These are phyloP conservation scores for Hydrangea macrophylla DNA, from an alignment of 148 eudicot genomes.

Conservation along the genomic window DNA sequence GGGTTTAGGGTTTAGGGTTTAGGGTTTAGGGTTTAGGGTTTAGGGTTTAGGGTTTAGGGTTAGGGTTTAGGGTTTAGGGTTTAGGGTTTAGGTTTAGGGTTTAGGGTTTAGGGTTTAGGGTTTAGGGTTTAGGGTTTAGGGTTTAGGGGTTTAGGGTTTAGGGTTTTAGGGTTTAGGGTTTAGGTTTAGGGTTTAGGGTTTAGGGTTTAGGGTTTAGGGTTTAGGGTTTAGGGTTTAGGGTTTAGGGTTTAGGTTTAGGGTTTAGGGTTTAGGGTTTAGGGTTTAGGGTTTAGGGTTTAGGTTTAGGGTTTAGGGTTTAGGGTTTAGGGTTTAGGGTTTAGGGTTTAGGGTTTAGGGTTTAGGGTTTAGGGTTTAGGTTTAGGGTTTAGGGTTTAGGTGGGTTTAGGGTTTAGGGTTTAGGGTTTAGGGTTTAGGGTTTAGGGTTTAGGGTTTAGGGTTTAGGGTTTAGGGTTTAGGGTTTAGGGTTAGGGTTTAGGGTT, in stretches of 20 bases:
- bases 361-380: background rate
- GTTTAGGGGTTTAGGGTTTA: background rate
- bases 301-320: background rate
- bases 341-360: background rate
- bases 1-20: constrained; percentile 4
- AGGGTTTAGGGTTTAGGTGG: background rate
- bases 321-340: background rate
- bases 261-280: background rate
- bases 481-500: background rate
- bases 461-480: background rate
- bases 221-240: background rate
- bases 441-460: background rate
- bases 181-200: background rate
- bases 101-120: background rate
- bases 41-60: background rate
- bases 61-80: background rate
- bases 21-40: constrained; percentile 4
- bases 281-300: background rate
- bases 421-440: constrained; percentile 3
- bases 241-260: background rate
- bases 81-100: background rate
- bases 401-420: constrained; percentile 5
- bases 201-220: background rate
- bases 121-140: background rate
- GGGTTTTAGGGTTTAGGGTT: background rate